Base-by-base conservation (phyloP, 331 rosid genomes). In the Prunus yedoensis region DNA sequence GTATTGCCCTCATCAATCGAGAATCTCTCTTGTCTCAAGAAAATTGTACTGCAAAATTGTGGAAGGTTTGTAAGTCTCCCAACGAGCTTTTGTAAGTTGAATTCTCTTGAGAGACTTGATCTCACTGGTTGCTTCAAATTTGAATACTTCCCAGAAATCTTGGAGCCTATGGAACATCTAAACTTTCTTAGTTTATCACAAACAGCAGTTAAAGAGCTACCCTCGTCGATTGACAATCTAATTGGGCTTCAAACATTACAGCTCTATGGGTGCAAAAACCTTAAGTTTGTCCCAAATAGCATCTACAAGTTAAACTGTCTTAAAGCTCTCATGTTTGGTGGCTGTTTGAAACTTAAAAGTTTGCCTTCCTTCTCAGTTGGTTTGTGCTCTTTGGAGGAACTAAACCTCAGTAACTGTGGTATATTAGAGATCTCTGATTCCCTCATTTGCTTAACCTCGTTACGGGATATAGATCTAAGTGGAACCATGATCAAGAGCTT, bases 351-450 rank as follows among this genome's bases (percentile, higher is more conserved):
- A 57, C 78, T 61, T 14, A 11, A 64, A 57, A 80, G 59, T 10
- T 68, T 60, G 77, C 76, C 43, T 32, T 11, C 38, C 56, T 74
- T 77, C 52, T 8, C 0, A 45, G 66, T 71, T 20, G 38, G 46
- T 27, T 54, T 57, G 1, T 38, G 72, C 6, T 79, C 79, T 27
- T 59, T 82, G 77, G 75, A 35, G 57, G 79, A 45, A 45, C 78
- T 49, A 1, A 38, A 70, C 45, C 64, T 70, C 64, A 52, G 74
- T 10, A 2, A 43, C 16, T 66, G 71, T 21, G 65, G 59, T 59
- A 35, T 74, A 1, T n/a, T 4, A 32, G 80, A 76, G 49, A 77
- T 85, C 58, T 85, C 86, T 15, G 78, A 79, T 25, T 63, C 62
- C 74, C 76, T 82, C 23, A 70, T 71, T 51, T 45, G 68, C 66